A percentile compares a stretch with the other conserved stretches of the same genome.
Conservation (phyloP, 2,329 filamentous ascomycete species). For the Calonectria naviculata region DNA sequence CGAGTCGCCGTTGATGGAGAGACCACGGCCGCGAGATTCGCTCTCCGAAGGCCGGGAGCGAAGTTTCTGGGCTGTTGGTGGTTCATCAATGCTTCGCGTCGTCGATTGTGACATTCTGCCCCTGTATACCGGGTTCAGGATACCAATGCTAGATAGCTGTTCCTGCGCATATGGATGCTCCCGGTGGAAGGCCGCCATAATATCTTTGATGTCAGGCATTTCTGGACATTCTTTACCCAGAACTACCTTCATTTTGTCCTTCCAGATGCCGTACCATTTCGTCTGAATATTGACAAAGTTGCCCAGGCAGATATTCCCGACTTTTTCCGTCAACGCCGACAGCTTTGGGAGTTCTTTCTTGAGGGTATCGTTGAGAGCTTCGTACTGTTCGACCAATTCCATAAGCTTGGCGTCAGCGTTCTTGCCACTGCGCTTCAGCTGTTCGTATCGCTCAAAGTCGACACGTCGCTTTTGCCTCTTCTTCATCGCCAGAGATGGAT, state of each 20-base stretch:
- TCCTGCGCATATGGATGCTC: conserved; percentile 84
- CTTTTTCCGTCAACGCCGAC: conserved; percentile 81
- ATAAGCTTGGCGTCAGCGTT: conserved; percentile 87
- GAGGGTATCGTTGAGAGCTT: conserved; percentile 90
- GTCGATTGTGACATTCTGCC: conserved; percentile 69
- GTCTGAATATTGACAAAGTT: conserved; percentile 89
- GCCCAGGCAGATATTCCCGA: conserved; percentile 84
- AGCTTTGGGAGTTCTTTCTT: conserved; percentile 92
- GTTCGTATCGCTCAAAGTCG: conserved; percentile 86
- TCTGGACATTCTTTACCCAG: conserved; percentile 73
- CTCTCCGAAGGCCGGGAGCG: conserved; percentile 61
- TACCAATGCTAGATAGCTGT: conserved; percentile 75
- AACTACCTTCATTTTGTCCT: conserved; percentile 82
- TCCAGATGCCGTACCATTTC: conserved; percentile 85
- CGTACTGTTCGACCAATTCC: conserved; percentile 89
- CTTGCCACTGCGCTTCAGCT: conserved; percentile 82
- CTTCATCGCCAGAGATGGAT: conserved; percentile 89
- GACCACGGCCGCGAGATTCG: conserved; percentile 65
- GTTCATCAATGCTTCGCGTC: conserved; percentile 64
- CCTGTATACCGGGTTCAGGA: conserved; percentile 80
- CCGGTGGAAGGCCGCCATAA: conserved; percentile 80
- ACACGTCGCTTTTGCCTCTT: conserved; percentile 94
- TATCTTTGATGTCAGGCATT: conserved; percentile 76
- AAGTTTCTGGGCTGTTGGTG: conserved; percentile 57
- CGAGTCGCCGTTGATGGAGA: conserved; percentile 71